Percentiles rank a stretch among this genome's conserved stretches.
Evolutionary conservation across 2,329 filamentous ascomycete species (phyloP).

Genomic region (Hypoxylon sp.): DNA sequence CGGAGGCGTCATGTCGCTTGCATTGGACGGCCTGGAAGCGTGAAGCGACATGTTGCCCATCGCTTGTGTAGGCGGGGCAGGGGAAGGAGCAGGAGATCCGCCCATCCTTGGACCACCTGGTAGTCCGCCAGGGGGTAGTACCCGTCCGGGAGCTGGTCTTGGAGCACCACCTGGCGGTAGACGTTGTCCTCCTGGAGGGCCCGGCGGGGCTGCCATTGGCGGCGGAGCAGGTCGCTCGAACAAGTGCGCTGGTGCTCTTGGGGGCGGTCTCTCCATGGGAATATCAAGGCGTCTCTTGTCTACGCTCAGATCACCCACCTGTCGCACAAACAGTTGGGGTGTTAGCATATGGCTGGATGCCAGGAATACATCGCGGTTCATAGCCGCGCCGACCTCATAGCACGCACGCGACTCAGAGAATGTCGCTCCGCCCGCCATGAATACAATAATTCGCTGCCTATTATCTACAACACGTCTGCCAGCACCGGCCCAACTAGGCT

Average conservation of each 20-base stretch:
- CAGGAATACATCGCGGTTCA: slow-evolving; percentile 84
- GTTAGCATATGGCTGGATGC: slow-evolving; percentile 93
- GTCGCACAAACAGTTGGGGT: slow-evolving; percentile 81
- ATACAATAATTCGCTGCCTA: slow-evolving; percentile 88
- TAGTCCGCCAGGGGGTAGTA: slow-evolving; percentile 46
- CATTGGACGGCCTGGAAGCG: slow-evolving; percentile 40
- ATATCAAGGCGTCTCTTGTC: slow-evolving; percentile 81
- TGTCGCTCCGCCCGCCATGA: slow-evolving; percentile 94
- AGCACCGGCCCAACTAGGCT: slow-evolving; percentile 93
- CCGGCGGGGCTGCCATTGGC: slow-evolving; percentile 48
- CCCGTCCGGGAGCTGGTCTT: slow-evolving; percentile 44
- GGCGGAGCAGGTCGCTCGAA: slow-evolving; percentile 74
- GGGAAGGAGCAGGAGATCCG: slow-evolving; percentile 38
- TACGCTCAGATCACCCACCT: slow-evolving; percentile 80
- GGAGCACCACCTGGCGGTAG: slow-evolving; percentile 43
- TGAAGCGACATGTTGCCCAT: slow-evolving; percentile 64
- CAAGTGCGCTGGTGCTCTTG: slow-evolving; percentile 84
- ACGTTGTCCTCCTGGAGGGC: slow-evolving; percentile 39
- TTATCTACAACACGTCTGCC: slow-evolving; percentile 79
- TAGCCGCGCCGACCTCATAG: slow-evolving; percentile 81
- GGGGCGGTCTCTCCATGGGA: slow-evolving; percentile 80
- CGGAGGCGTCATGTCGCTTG: slow-evolving; percentile 30
- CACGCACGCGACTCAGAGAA: slow-evolving; percentile 90
- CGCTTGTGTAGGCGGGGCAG: slow-evolving; percentile 59
- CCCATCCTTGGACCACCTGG: slow-evolving; percentile 47